Conservation (phyloP, 192 early-diverging fungal genomes). For the Backusella psychrophila region DNA sequence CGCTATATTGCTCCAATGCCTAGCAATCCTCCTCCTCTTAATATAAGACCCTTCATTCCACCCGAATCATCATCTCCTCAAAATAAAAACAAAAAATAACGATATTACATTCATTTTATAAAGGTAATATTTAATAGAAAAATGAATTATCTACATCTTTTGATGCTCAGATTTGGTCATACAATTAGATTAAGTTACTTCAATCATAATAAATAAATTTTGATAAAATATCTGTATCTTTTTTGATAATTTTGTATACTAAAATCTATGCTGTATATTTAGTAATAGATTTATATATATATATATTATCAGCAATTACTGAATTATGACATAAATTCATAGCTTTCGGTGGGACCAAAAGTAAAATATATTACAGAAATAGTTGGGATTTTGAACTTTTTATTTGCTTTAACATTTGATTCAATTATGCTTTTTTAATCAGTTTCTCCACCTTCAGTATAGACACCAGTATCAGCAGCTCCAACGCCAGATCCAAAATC, state of each 20-base stretch:
- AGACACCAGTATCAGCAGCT: too few species aligned
- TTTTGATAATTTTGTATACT: background rate
- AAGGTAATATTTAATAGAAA: background rate
- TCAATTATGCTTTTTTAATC: too few species aligned
- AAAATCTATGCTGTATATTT: background rate
- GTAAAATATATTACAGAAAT: too few species aligned
- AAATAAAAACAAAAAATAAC: background rate
- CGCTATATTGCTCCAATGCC: background rate
- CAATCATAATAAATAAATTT: background rate
- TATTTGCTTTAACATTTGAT: too few species aligned
- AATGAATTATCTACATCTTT: background rate
- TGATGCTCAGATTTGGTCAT: background rate
- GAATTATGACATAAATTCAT: too few species aligned
- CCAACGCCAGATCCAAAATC: too few species aligned
- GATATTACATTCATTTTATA: background rate
- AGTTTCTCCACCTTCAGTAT: too few species aligned
- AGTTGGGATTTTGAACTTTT: too few species aligned
- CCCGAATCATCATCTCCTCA: background rate
- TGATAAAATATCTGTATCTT: background rate
- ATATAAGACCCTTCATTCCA: background rate
- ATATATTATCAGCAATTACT: background rate
- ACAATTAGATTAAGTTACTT: background rate
- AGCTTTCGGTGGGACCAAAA: too few species aligned
- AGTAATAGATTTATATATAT: background rate
- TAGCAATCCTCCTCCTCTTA: background rate